These are phyloP conservation scores for Lonicera japonica DNA, from an alignment of 129 eudicot species.

Conservation along the genomic window DNA sequence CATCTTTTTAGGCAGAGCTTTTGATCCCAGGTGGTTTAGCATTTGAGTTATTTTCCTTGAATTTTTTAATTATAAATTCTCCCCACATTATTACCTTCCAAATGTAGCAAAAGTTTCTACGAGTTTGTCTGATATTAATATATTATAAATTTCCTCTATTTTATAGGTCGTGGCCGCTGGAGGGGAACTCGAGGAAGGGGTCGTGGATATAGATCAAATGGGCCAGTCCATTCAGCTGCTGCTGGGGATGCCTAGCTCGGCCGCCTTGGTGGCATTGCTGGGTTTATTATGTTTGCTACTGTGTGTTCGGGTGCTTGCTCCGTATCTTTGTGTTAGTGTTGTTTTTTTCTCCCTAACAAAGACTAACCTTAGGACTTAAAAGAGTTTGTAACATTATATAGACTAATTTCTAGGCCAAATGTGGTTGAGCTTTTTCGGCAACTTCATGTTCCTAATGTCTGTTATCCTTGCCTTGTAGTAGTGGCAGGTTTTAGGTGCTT, in stretches of 20 bases:
- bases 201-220: conserved; percentile 62
- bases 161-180: conserved; percentile 88
- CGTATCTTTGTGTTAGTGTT: conserved; percentile 20
- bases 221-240: conserved; percentile 34
- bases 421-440: conserved; percentile 16
- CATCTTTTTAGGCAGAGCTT: no score
- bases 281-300: conserved; percentile 22
- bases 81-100: no score
- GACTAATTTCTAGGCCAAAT: conserved; percentile 35
- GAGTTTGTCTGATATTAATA: no score
- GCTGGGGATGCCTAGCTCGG: conserved; percentile 45
- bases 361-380: conserved; percentile 33
- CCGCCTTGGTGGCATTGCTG: conserved; percentile 10
- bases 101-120: no score
- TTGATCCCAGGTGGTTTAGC: no score
- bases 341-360: conserved; percentile 14
- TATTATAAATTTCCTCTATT: neutral
- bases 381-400: conserved; percentile 40
- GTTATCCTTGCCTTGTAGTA: conserved; percentile 9
- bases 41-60: no score
- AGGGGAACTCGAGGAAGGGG: conserved; percentile 74
- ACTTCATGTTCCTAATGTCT: neutral
- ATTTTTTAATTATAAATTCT: no score
- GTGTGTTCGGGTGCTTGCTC: conserved; percentile 41
- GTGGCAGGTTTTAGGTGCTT: conserved; percentile 12